phyloP scores from a whole-genome alignment of 306 rosid species.

The Glycyrrhiza uralensis region DNA sequence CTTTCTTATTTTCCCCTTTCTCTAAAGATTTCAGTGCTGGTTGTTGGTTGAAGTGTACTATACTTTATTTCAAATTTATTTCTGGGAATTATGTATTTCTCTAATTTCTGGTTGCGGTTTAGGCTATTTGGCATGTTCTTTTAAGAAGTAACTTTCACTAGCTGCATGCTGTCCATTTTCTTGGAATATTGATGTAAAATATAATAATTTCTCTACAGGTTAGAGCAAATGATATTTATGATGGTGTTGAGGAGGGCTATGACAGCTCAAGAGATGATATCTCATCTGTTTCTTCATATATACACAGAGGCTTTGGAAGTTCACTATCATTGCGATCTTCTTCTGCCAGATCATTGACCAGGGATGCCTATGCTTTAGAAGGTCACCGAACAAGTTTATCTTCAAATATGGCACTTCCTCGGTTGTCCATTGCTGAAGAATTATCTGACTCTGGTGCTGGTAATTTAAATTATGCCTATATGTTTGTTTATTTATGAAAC shows the following conservation, averaged over 20 bases:
- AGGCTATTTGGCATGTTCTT: slow-evolving; percentile 4
- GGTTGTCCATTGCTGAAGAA: slow-evolving; percentile 78
- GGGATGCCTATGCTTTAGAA: slow-evolving; percentile 49
- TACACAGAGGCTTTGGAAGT: slow-evolving; percentile 77
- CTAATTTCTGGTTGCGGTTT: slow-evolving; percentile 18
- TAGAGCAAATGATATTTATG: slow-evolving; percentile 80
- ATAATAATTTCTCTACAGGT: slow-evolving; percentile 50
- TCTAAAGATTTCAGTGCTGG: background rate
- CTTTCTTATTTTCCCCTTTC: background rate
- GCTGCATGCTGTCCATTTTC: background rate
- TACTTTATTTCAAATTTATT: background rate
- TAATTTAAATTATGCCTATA: slow-evolving; percentile 21
- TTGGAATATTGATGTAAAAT: slow-evolving; percentile 26
- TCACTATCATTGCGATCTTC: slow-evolving; percentile 76
- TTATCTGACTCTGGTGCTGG: slow-evolving; percentile 59
- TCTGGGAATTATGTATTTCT: slow-evolving; percentile 1
- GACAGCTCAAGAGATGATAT: slow-evolving; percentile 93
- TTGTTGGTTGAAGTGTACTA: background rate
- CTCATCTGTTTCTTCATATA: slow-evolving; percentile 95
- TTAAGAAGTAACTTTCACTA: slow-evolving; percentile 9
- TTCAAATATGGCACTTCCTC: slow-evolving; percentile 65
- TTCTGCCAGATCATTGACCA: slow-evolving; percentile 63
- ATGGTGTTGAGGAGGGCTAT: slow-evolving; percentile 81
- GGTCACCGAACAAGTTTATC: slow-evolving; percentile 73
- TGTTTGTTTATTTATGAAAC: background rate